Base-by-base conservation (phyloP, 2,329 filamentous ascomycete genomes). In the Pseudonectria buxi region DNA sequence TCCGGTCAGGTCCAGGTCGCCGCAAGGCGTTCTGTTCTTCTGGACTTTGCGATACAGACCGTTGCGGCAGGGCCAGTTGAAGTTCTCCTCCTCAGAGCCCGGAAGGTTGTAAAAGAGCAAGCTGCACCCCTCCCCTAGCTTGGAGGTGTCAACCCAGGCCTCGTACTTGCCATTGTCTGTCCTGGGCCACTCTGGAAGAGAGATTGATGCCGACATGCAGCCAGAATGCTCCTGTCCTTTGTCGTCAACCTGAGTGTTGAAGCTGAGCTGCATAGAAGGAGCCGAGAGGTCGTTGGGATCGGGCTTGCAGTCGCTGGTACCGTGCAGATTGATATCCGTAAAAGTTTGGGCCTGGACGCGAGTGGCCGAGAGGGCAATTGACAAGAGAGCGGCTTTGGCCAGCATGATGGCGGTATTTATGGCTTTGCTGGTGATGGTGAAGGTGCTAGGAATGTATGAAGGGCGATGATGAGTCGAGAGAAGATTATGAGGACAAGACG, bases 71-170 rank as follows among this genome's bases (percentile, higher is more conserved):
- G 39, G 32, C 26, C 32, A 39, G 11, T 14, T 18, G 3, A 26
- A 10, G 4, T 30, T 29, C 14, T 41, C 39, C 6, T 39, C 36
- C 11, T 35, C 31, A 13, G 36, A 32, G 2, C 39, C 39, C 3
- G 39, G 28, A 2, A 41, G 29, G 10, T 39, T 14, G 22, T 22
- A 41, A 28, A 41, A 41, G 22, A 41, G 39, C 32, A 41, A 35
- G 13, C 30, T 33, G 22, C 39, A 41, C 4, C 29, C 26, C 1
- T 39, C 29, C 3, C 29, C 39, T 10, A 41, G 29, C 2, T 14
- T 25, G 10, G 32, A 10, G 1, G 39, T 41, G 15, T 41, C 39
- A 22, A 33, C 31, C 31, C 31, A 33, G 24, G 26, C 31, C 3
- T 12, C 11, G 15, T 33, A 33, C 24, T 33, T 27, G 11, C 24